phyloP scores from a whole-genome alignment of 257 asterid species.

The Leptodermis oblonga region DNA sequence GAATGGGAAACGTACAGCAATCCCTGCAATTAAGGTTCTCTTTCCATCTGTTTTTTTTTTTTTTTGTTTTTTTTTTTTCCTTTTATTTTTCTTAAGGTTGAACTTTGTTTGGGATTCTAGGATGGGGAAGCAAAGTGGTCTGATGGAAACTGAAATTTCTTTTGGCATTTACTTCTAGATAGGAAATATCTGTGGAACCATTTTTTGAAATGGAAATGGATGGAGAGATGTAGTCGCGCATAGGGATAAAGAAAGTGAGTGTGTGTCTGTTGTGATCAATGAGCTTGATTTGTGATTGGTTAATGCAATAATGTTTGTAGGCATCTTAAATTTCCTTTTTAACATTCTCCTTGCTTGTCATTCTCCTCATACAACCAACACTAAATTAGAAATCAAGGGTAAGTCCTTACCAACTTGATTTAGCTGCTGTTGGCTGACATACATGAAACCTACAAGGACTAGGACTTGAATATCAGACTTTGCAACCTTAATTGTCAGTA shows the following conservation, averaged over 20 bases:
- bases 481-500: not conserved
- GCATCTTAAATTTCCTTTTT: not conserved
- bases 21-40: constrained; percentile 71
- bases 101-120: not conserved
- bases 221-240: too few species aligned
- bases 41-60: not conserved
- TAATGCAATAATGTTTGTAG: not conserved
- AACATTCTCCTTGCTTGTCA: not conserved
- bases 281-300: not conserved
- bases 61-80: not conserved
- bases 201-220: not conserved
- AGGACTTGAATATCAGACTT: not conserved
- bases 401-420: not conserved
- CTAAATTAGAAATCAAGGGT: not conserved
- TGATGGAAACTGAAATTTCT: not conserved
- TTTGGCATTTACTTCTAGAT: not conserved
- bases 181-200: too few species aligned
- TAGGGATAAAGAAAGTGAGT: not conserved
- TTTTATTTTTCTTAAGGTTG: not conserved
- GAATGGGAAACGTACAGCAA: constrained; percentile 72
- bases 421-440: too few species aligned
- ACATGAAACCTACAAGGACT: not conserved
- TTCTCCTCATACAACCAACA: not conserved
- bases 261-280: not conserved
- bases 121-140: not conserved